Conservation (phyloP, 2,329 filamentous ascomycete species). For the Penicillium hordei region DNA sequence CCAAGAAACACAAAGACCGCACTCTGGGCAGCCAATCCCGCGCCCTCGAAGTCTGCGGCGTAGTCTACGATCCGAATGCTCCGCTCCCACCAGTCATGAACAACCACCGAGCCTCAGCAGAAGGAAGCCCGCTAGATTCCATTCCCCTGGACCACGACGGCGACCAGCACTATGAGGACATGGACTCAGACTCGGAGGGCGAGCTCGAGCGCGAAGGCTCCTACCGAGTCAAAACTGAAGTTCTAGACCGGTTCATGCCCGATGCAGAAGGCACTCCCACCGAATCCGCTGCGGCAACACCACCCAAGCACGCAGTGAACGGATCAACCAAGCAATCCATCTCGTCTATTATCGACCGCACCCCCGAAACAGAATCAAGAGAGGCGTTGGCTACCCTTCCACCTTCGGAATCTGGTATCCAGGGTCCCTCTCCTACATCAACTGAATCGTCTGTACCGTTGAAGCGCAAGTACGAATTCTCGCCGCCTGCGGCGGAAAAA, state of each 20-base stretch:
- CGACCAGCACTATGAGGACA: slow-evolving; percentile 33
- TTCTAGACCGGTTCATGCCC: slow-evolving; percentile 24
- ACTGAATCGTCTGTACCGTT: slow-evolving; percentile 20
- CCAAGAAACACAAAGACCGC: slow-evolving; percentile 45
- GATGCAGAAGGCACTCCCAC: slow-evolving; percentile 13
- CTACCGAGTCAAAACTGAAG: slow-evolving; percentile 33
- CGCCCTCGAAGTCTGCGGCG: slow-evolving; percentile 41
- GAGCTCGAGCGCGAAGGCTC: slow-evolving; percentile 26
- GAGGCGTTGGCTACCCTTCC: slow-evolving; percentile 24
- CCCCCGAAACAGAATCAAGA: slow-evolving; percentile 27
- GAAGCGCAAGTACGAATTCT: slow-evolving; percentile 26
- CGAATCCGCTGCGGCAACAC: slow-evolving; percentile 13
- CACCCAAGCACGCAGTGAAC: slow-evolving; percentile 22
- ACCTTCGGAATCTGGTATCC: slow-evolving; percentile 24
- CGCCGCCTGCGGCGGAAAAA: slow-evolving; percentile 21
- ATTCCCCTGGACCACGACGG: slow-evolving; percentile 32
- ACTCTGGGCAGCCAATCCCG: slow-evolving; percentile 42
- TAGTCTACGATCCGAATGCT: slow-evolving; percentile 40
- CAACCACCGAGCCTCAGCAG: slow-evolving; percentile 36
- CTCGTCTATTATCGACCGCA: slow-evolving; percentile 41
- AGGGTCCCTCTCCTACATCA: slow-evolving; percentile 14
- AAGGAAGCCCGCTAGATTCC: slow-evolving; percentile 36
- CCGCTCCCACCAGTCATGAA: slow-evolving; percentile 36
- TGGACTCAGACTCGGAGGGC: slow-evolving; percentile 32
- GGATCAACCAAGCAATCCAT: slow-evolving; percentile 41